A percentile compares a stretch with the other conserved stretches of the same genome.
Evolutionary conservation across 2,329 filamentous ascomycete genomes (phyloP).

Genomic region (Plenodomus tracheiphilus): DNA sequence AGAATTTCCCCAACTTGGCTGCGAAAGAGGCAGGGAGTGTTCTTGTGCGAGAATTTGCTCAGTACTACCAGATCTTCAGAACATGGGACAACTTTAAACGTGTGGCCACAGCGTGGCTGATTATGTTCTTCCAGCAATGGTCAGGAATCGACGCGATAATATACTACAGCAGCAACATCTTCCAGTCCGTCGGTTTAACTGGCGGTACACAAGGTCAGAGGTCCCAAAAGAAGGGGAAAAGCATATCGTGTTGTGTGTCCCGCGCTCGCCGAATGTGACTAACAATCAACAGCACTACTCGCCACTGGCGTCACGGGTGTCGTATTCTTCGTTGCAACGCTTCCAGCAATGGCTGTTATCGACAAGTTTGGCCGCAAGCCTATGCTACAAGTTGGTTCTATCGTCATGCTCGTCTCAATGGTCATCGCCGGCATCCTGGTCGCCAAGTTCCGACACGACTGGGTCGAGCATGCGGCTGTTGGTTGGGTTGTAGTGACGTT

Average conservation of each 20-base stretch:
- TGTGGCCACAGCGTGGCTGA: constrained; percentile 48
- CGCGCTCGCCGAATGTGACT: no score
- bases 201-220: constrained; percentile 47
- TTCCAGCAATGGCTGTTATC: constrained; percentile 60
- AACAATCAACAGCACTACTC: constrained; percentile 52
- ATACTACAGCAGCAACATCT: constrained; percentile 63
- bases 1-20: constrained; percentile 51
- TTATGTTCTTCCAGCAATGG: constrained; percentile 57
- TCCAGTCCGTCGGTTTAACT: constrained; percentile 61
- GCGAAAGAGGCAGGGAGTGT: constrained; percentile 49
- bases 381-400: constrained; percentile 56
- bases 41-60: constrained; percentile 52
- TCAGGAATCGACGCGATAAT: constrained; percentile 51
- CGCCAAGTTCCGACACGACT: constrained; percentile 33
- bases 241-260: no score
- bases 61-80: constrained; percentile 54
- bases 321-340: constrained; percentile 60
- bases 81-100: constrained; percentile 57
- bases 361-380: constrained; percentile 62
- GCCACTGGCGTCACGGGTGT: constrained; percentile 65
- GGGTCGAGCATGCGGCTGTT: constrained; percentile 19
- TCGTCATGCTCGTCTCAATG: constrained; percentile 42
- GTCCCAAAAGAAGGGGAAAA: no score
- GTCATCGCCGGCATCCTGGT: constrained; percentile 32
- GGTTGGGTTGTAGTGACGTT: constrained; percentile 37